Conservation (phyloP, 1,139 yeast genomes). For the Taiozyma onychis region DNA sequence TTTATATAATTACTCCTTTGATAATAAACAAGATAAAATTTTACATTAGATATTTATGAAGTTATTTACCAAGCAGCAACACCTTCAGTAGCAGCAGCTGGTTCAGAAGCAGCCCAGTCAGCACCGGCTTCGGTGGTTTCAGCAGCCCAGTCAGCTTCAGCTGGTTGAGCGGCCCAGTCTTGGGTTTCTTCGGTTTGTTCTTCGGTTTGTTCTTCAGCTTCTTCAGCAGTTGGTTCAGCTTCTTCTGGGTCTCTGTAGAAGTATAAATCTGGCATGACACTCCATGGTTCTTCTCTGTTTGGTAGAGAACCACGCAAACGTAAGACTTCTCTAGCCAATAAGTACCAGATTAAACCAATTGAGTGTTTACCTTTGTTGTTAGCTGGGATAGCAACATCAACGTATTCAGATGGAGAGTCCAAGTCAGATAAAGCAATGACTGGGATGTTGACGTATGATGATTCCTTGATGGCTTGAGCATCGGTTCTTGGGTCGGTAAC, state of each 20-base stretch:
- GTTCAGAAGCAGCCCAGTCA: conserved; percentile 30
- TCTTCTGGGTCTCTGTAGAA: conserved; percentile 99
- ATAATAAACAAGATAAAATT: conserved; percentile 16
- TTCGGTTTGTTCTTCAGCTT: conserved; percentile 61
- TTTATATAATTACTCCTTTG: not conserved
- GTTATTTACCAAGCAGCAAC: conserved; percentile 16
- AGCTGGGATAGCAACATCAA: conserved; percentile 99
- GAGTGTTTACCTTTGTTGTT: conserved; percentile 99
- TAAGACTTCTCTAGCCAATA: conserved; percentile 98
- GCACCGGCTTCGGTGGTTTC: conserved; percentile 47
- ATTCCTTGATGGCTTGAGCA: conserved; percentile 99
- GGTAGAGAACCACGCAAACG: conserved; percentile 98
- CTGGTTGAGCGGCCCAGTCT: conserved; percentile 73
- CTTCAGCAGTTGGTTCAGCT: conserved; percentile 81
- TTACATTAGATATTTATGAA: conserved; percentile 22
- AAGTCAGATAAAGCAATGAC: conserved; percentile 98
- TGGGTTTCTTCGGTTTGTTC: conserved; percentile 50
- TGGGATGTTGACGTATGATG: conserved; percentile 99
- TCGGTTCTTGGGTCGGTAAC: conserved; percentile 99
- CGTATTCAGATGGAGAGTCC: conserved; percentile 98
- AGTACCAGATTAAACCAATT: conserved; percentile 99
- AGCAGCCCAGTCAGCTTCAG: conserved; percentile 75
- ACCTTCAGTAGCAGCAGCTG: conserved; percentile 20
- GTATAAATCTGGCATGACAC: conserved; percentile 99
- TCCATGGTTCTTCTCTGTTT: conserved; percentile 97